These are phyloP conservation scores for Chlorella sp. DNA, from an alignment of 139 green algal species.

Conservation along the genomic window DNA sequence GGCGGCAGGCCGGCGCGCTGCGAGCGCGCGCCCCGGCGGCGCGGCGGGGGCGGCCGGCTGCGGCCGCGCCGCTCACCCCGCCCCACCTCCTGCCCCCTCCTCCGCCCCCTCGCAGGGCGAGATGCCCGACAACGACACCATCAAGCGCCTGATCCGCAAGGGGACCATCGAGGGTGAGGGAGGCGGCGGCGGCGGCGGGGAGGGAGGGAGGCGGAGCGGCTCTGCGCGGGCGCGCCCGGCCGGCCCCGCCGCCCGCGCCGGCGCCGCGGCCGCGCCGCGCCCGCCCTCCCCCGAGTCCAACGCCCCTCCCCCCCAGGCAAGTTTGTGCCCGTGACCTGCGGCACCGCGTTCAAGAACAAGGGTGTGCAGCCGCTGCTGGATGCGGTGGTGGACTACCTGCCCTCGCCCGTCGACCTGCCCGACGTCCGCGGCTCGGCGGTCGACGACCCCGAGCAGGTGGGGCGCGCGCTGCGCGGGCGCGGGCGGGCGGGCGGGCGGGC, in stretches of 20 bases:
- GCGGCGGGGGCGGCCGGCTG: neutral
- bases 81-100: neutral
- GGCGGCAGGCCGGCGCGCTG: too few species aligned
- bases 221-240: too few species aligned
- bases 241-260: neutral
- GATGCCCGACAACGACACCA: constrained; percentile 80
- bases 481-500: neutral
- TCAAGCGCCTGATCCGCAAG: constrained; percentile 91
- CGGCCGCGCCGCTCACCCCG: neutral
- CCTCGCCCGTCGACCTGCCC: constrained; percentile 85
- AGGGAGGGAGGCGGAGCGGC: too few species aligned
- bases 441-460: constrained; percentile 50
- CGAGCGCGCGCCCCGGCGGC: too few species aligned
- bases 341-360: constrained; percentile 99
- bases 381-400: constrained; percentile 94
- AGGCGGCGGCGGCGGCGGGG: too few species aligned
- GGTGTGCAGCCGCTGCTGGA: constrained; percentile 99
- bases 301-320: constrained; percentile 21
- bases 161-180: constrained; percentile 76
- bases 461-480: neutral
- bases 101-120: constrained; percentile 62
- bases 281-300: too few species aligned
- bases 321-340: constrained; percentile 96
- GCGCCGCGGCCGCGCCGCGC: neutral
- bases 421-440: constrained; percentile 34